Evolutionary conservation across 73 alveolate species (phyloP), one percentile per base, ranked within the genome.

Genomic region (Paramecium biaurelia): DNA sequence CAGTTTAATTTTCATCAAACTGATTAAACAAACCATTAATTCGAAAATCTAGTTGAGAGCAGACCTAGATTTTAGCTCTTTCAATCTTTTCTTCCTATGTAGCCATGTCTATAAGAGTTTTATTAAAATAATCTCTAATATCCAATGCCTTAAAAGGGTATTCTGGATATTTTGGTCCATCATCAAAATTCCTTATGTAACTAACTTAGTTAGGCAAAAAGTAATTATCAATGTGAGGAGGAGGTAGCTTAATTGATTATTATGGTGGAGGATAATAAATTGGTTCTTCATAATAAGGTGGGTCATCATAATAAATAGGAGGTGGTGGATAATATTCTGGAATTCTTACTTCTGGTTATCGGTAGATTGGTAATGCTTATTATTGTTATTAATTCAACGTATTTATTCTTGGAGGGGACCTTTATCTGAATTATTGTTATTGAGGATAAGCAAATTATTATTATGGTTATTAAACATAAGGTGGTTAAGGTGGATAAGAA

Each of bases 291-390:
- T 63, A 63, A 26, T 1, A 24, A 14, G 4, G 8, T 5, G 84
- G 84, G 10, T n/a, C 45, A 30, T 63, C 84, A 63, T 30, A 30
- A 2, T 63, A 63, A 2, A 14, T 26, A 63, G 84, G 84, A 12
- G 84, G 43, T 2, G 49, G 84, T 1, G 84, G 49, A 14, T 63
- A 63, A 63, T 63, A 63, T 63, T 63, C 84, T 63, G 84, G 84
- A 63, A 32, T 26, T 12, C 15, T 7, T 30, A 12, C 41, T 63
- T 63, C 41, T 14, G 84, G 49, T 63, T 63, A 14, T 26, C 7
- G 43, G 26, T 26, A 63, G 45, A 14, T 12, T 7, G 18, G 23
- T 63, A 26, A 63, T 26, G 21, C 5, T 53, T 53, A 18, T 53
- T 53, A 26, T 26, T 24, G 26, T 20, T 53, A 18, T 53, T 53